Evolutionary conservation across 208 protist genomes (phyloP).

Genomic region (Trypanosoma boissoni): DNA sequence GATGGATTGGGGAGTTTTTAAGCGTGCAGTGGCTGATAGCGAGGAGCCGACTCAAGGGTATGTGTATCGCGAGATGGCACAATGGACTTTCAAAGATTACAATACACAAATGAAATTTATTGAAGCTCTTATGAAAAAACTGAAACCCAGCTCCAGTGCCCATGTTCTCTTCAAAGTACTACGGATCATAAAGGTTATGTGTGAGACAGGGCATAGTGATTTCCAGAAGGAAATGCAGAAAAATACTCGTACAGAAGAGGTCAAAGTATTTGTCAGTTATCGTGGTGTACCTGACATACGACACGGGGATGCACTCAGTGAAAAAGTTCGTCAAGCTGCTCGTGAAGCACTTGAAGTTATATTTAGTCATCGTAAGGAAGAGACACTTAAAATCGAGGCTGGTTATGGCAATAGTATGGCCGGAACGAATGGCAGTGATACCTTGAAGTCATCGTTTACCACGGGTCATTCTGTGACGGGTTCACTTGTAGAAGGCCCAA

Average conservation of each 20-base stretch:
- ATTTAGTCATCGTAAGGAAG: constrained; percentile 35
- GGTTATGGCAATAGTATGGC: constrained; percentile 17
- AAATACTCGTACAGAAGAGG: constrained; percentile 16
- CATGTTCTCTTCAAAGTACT: constrained; percentile 63
- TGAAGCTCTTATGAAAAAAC: constrained; percentile 39
- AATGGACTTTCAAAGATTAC: constrained; percentile 43
- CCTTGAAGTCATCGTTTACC: constrained; percentile 15
- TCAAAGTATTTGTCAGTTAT: constrained; percentile 47
- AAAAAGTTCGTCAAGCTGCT: constrained; percentile 53
- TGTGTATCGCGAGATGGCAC: constrained; percentile 53
- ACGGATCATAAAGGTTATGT: constrained; percentile 58
- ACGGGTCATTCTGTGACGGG: constrained; percentile 10
- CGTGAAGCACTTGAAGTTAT: constrained; percentile 43
- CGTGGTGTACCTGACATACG: constrained; percentile 36
- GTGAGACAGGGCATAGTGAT: constrained; percentile 56
- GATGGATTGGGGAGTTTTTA: constrained; percentile 49
- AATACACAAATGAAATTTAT: constrained; percentile 41
- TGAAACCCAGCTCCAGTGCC: constrained; percentile 27
- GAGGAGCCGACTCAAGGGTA: constrained; percentile 52
- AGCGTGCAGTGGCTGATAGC: constrained; percentile 40
- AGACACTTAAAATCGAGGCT: neutral
- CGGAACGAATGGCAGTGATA: neutral
- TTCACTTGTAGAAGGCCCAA: neutral
- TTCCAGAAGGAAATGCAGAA: constrained; percentile 64
- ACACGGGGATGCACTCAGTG: constrained; percentile 57